Evolutionary conservation across 1,284 basidiomycete species (phyloP), one percentile per base, ranked within the genome.

Genomic region (Sporisorium iseilematis-ciliati): DNA sequence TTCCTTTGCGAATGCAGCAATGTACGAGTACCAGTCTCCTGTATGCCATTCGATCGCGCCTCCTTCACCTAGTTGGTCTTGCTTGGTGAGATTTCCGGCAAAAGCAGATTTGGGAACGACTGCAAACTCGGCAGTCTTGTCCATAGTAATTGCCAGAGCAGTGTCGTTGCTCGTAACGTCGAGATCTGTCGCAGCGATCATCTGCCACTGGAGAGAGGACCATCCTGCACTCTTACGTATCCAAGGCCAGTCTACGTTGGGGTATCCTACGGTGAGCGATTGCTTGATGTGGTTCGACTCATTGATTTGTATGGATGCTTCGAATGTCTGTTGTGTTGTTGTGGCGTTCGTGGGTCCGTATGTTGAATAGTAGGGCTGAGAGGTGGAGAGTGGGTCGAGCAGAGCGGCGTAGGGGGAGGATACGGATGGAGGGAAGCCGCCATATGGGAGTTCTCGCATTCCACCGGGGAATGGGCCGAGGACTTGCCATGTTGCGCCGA

Each of bases 1-100:
- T 26, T 77, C 59, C 7, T 53, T 48, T 1, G 63, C 38, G 35
- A 65, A 60, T 0, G 57, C 62, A 25, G 60, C 64, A 10, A 75
- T 75, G 59, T 79, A 79, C 29, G 65, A 71, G 58, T 79, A 79
- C 65, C 59, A 75, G 52, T 79, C 77, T 21, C 75, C 77, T 1
- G 53, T 75, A 46, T 75, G 66, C 75, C 77, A 79, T 49, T 66
- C 54, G 31, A 77, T 48, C 16, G 60, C 51, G 5, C 45, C 40
- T 12, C 46, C 33, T 2, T 20, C 20, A 14, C 7, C 10, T 23
- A 18, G 12, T 12, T 12, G 11, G 7, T 25, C 46, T 20, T 40
- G 38, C 10, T 18, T 11, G 0, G 57, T 26, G 3, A 40, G 23
- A 3, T 29, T 58, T 4, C 1, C 18, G 0, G 35, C 6, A 23